Evolutionary conservation across 495 filamentous ascomycete genomes (phyloP).

Genomic region (Podospora conica): DNA sequence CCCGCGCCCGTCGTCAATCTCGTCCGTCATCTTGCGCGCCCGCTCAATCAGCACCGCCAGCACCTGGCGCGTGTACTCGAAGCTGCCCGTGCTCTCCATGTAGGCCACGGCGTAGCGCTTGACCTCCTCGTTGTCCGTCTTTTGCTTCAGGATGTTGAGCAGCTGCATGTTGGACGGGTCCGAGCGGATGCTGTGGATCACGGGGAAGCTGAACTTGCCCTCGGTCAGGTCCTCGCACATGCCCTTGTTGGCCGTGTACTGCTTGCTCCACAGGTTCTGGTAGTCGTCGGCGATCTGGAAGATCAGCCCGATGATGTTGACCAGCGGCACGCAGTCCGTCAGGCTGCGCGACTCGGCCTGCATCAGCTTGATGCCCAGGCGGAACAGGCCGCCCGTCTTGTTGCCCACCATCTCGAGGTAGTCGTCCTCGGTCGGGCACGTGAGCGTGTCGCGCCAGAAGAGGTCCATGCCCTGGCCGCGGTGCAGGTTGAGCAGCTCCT

Average conservation of each 20-base stretch:
- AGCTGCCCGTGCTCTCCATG: constrained; percentile 84
- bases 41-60: constrained; percentile 59
- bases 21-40: constrained; percentile 60
- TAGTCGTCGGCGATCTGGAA: constrained; percentile 98
- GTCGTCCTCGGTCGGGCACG: constrained; percentile 89
- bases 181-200: constrained; percentile 88
- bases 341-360: constrained; percentile 68
- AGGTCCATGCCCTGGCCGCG: constrained; percentile 96
- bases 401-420: constrained; percentile 99
- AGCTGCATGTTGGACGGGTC: constrained; percentile 75
- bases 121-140: constrained; percentile 76
- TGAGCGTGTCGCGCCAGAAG: constrained; percentile 92
- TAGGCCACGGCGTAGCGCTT: constrained; percentile 89
- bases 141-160: constrained; percentile 87
- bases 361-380: constrained; percentile 92
- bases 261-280: constrained; percentile 67
- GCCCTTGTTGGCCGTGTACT: constrained; percentile 85
- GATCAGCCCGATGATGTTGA: constrained; percentile 85
- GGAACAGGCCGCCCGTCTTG: constrained; percentile 94
- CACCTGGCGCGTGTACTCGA: constrained; percentile 74
- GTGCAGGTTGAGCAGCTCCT: constrained; percentile 91
- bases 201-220: constrained; percentile 95
- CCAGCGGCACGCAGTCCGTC: constrained; percentile 74
- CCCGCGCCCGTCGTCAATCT: constrained; percentile 52
- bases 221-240: constrained; percentile 95